Base-by-base conservation (phyloP, 176 grass and related monocot genomes). In the Miscanthus lutarioriparius region DNA sequence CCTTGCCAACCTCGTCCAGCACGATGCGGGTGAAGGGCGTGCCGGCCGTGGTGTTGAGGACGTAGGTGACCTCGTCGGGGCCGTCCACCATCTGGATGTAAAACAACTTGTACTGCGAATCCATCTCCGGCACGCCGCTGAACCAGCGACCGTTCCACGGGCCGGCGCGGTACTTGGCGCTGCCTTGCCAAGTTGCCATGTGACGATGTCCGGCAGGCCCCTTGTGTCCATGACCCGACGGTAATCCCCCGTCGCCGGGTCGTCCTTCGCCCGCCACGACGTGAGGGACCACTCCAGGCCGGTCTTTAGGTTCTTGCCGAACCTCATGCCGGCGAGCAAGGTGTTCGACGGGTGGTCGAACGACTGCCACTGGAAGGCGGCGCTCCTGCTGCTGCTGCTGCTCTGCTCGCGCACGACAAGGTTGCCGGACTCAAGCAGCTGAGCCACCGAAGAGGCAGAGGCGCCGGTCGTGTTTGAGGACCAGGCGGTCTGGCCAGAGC, bases 311-410 rank as follows among this genome's bases (percentile, higher is more conserved):
- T 75, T 80, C 85, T 79, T 30, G 22, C 51, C 64, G 7, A 90
- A 7, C 48, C 49, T 87, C 88, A 86, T 83, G 27, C 84, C 88
- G 12, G 84, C 58, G 45, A 90, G 10, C 38, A 83, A 1, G 20
- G 88, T 86, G 80, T 90, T 76, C 4, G 67, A 61, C 1, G 83
- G 83, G 32, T 90, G 65, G 23, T 90, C 83, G 66, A 90, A 89
- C 37, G 82, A 85, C 19, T 90, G 84, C 88, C 88, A 90, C 61
- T 13, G 59, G 23, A 63, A 12, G 23, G 1, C 11, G 7, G 83
- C 1, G 2, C 61, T 8, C n/a, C n/a, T n/a, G n/a, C n/a, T n/a
- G 67, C 10, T 15, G 38, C 30, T 32, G 67, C 23, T 30, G 38
- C 10, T 67, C 36, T 59, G 1, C 40, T 48, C 19, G 13, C 38